A percentile compares a stretch with the other conserved stretches of the same genome.
Conservation (phyloP, 176 grass and related monocot genomes). For the Echinochloa phyllopogon region DNA sequence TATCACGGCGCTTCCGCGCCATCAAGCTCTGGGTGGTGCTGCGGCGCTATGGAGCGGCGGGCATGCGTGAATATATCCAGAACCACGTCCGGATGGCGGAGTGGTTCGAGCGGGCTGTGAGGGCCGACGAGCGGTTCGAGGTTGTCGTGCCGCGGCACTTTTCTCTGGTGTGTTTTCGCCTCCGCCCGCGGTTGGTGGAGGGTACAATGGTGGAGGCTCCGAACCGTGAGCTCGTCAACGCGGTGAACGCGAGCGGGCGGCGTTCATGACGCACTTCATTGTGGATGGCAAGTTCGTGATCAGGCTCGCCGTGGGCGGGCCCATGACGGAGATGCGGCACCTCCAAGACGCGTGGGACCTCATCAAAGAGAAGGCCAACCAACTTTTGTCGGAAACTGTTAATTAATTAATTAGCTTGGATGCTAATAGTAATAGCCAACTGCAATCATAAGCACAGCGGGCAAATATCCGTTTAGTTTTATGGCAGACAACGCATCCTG, state of each 20-base stretch:
- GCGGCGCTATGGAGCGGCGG: slow-evolving; percentile 40
- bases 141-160: slow-evolving; percentile 41
- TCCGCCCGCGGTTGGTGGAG: neutral
- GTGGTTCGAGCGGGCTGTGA: slow-evolving; percentile 48
- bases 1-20: slow-evolving; percentile 42
- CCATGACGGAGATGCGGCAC: slow-evolving; percentile 49
- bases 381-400: no score
- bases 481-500: no score
- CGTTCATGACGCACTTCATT: slow-evolving; percentile 53
- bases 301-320: slow-evolving; percentile 43
- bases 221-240: slow-evolving; percentile 46
- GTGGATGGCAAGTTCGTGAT: slow-evolving; percentile 45
- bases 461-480: no score
- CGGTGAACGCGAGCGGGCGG: slow-evolving; percentile 45
- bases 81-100: slow-evolving; percentile 48
- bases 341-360: slow-evolving; percentile 46
- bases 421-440: no score
- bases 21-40: slow-evolving; percentile 51
- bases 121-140: slow-evolving; percentile 43
- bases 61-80: slow-evolving; percentile 19
- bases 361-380: slow-evolving; percentile 14
- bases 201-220: neutral
- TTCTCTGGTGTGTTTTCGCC: slow-evolving; percentile 46
- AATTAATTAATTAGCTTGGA: no score
- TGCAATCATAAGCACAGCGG: no score